Evolutionary conservation across 164 flowering plant species (phyloP), one percentile per base, ranked within the genome.

Genomic region (Piper longum): DNA sequence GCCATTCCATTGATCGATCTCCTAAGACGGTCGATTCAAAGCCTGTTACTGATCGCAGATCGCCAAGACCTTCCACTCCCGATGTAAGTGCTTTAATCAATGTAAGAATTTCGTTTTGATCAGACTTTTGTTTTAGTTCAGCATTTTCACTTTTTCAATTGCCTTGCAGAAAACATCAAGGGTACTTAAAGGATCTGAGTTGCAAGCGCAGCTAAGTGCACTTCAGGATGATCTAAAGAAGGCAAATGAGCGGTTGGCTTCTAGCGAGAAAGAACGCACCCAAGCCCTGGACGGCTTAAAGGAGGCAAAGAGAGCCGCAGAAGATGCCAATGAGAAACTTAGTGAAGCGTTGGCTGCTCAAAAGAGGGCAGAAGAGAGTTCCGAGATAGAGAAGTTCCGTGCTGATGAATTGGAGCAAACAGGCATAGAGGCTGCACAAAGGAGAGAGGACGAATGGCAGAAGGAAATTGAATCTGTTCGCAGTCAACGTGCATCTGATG

Each of bases 301-400:
- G 73, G 87, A 85, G 59, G 91, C 83, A 3, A 85, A 80, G 69
- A 86, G 64, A 67, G 65, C 70, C 19, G 84, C 86, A 19, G 92
- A 84, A 7, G 96, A 88, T 66, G 89, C 87, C 60, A 81, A 81
- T 81, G 88, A 70, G 78, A 92, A 88, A 69, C 89, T 89, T 40
- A 65, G 73, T 45, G 95, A 88, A 72, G 88, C 95, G 58, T 60
- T 85, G 75, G 84, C 79, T 67, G 87, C 91, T 69, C 97, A 86
- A 67, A 92, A 92, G 74, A 73, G 79, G 67, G 96, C 96, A 2
- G 96, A 88, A 69, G 97, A 92, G 70, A 69, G 69, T 71, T 80
- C 84, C 36, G 98, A 92, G 78, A 85, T 88, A 56, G 97, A 89
- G 74, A 92, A 86, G 71, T 92, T 92, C 69, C 84, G 96, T 14